Base-by-base conservation (phyloP, 2,329 filamentous ascomycete genomes). In the Podosphaera leucotricha region DNA sequence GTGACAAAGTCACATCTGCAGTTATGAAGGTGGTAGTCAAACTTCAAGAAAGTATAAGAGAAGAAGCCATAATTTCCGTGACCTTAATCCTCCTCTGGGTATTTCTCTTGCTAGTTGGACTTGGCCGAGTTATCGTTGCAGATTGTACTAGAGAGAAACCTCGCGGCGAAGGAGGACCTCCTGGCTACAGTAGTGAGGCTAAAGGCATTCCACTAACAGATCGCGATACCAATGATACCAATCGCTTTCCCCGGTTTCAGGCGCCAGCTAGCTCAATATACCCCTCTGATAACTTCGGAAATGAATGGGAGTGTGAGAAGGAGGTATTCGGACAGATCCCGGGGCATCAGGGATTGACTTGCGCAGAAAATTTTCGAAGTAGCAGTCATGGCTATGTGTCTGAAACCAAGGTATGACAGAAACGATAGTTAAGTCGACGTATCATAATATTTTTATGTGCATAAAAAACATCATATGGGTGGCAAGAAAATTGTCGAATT, bases 41-140 rank as follows among this genome's bases (percentile, higher is more conserved):
- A 57, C 65, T 95, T 19, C 64, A 72, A 54, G 69, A 70, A 45
- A 73, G 68, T 50, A 75, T 98, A 49, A 66, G 74, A 41, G 73
- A 75, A 48, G 83, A 94, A 61, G 77, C 80, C 1, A 71, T 92
- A 50, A 85, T 95, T 52, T 81, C 86, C 2, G 67, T 71, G 0
- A 72, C 68, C 43, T 64, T 98, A 3, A 61, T 94, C 11, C 63
- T 82, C 2, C 62, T 92, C 22, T 98, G 85, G 68, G 55, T 92
- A 44, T 60, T 90, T 48, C 70, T 92, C 46, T 72, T 83, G 3
- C 66, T 94, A 30, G 67, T 81, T 41, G 90, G 83, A 41, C 60
- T 87, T 45, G 60, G 73, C 41, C 73, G 83, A 47, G 77, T 77
- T 22, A 60, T 76, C 46, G 66, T 67, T 28, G 67, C 76, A 45